Base-by-base conservation (phyloP, 129 eudicot species). In the Ambrosia artemisiifolia region DNA sequence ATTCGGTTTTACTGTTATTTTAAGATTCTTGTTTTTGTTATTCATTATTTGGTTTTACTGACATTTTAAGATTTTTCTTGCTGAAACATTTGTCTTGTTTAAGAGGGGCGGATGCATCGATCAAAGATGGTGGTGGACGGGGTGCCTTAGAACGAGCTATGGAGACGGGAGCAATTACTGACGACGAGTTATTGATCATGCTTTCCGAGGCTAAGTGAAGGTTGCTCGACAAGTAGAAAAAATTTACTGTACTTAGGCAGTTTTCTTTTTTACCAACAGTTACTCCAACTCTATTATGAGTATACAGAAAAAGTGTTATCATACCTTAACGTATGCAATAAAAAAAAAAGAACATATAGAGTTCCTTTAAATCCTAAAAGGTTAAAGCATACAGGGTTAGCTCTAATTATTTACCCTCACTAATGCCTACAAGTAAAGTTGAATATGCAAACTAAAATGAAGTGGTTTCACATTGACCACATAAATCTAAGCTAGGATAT, bases 151-250 rank as follows among this genome's bases (percentile, higher is more conserved):
- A 95, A 65, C 81, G 99, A 78, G 99, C 97, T 5, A 95, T 95
- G 99, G 99, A 95, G 78, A 83, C 83, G 81, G 99, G 99, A 66
- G 88, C 99, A 34, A 88, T 95, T 13, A 91, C 94, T 17, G 99
- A 95, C 79, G 99, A 91, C 20, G 87, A 90, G 88, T 79, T 95
- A 57, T 84, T 95, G 73, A 80, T 95, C 62, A 78, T 95, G 83
- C 96, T 95, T 75, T 69, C 96, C 1, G 96, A 88, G 78, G 71
- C 77, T 50, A 81, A 73, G 75, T 87, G 77, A 87, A 75, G 33
- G 16, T 54, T 54, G 34, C 32, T 54, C 33, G 13, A n/a, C n/a
- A n/a, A n/a, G n/a, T n/a, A n/a, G n/a, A n/a, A n/a, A n/a, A n/a
- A n/a, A n/a, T n/a, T n/a, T n/a, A n/a, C n/a, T n/a, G n/a, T n/a